A percentile compares a stretch with the other conserved stretches of the same genome.
phyloP scores from a whole-genome alignment of 2,329 filamentous ascomycete genomes.

The Trichoderma sp. region DNA sequence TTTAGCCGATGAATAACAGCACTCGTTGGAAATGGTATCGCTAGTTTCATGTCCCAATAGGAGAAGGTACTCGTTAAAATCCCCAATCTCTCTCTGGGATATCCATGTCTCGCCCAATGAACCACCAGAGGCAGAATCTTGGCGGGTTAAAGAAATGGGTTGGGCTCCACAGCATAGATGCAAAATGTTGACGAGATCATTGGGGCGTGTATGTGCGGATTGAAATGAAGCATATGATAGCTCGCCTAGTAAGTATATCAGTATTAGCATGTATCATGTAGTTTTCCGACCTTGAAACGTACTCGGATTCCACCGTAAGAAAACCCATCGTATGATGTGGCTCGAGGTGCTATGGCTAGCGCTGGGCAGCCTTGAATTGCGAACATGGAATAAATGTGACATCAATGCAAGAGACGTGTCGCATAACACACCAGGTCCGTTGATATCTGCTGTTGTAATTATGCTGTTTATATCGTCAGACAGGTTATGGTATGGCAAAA shows the following conservation, averaged over 20 bases:
- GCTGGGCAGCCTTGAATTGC: slow-evolving; percentile 67
- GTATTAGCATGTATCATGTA: background rate
- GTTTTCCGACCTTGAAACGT: slow-evolving; percentile 32
- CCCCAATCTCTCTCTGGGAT: slow-evolving; percentile 44
- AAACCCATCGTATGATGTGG: slow-evolving; percentile 78
- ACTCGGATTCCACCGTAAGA: slow-evolving; percentile 82
- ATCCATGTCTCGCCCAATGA: slow-evolving; percentile 51
- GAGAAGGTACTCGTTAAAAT: slow-evolving; percentile 56
- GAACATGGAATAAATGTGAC: slow-evolving; percentile 65
- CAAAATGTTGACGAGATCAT: slow-evolving; percentile 69
- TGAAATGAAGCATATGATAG: slow-evolving; percentile 65
- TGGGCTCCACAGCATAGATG: slow-evolving; percentile 63
- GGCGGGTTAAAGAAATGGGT: slow-evolving; percentile 33
- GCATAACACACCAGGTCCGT: slow-evolving; percentile 74
- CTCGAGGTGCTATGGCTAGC: slow-evolving; percentile 67
- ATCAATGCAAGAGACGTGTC: slow-evolving; percentile 79
- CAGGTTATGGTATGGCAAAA: slow-evolving; percentile 69
- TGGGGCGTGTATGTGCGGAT: slow-evolving; percentile 62
- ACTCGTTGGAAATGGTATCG: background rate
- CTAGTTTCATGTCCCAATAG: slow-evolving; percentile 44
- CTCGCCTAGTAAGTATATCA: slow-evolving; percentile 56
- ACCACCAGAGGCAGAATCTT: slow-evolving; percentile 47
- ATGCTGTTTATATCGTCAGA: slow-evolving; percentile 72
- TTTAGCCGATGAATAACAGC: slow-evolving; percentile 8
- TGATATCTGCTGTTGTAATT: slow-evolving; percentile 75